A percentile compares a stretch with the other conserved stretches of the same genome.
Conservation (phyloP, 371 early-diverging fungal species). For the Mucor velutinosus region DNA sequence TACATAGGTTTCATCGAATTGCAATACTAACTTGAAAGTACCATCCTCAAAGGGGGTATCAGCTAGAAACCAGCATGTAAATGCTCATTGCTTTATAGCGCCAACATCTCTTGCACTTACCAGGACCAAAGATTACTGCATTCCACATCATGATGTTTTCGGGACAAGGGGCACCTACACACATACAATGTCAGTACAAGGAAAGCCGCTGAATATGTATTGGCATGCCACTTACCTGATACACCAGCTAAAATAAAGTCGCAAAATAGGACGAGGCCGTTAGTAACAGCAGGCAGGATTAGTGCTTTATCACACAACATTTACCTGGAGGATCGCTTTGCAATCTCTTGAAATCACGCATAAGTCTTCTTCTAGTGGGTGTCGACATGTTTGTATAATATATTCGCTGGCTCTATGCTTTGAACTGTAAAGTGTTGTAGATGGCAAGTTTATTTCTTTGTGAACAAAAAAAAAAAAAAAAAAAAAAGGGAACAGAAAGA, state of each 20-base stretch:
- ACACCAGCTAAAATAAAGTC: slow-evolving; percentile 40
- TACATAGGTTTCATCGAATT: slow-evolving; percentile 96
- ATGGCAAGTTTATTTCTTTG: neutral
- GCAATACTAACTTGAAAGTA: slow-evolving; percentile 95
- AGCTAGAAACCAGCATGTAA: slow-evolving; percentile 38
- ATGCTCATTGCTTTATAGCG: no score
- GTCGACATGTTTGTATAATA: slow-evolving; percentile 71
- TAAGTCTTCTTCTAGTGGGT: slow-evolving; percentile 82
- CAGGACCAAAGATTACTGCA: slow-evolving; percentile 98
- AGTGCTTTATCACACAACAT: neutral
- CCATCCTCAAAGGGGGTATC: slow-evolving; percentile 99
- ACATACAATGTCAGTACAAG: neutral
- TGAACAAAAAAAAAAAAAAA: neutral
- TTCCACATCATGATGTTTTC: slow-evolving; percentile 97
- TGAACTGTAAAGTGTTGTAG: neutral
- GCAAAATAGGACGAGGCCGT: no score
- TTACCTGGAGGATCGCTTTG: slow-evolving; percentile 92
- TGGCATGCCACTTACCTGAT: slow-evolving; percentile 34
- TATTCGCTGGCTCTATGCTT: neutral
- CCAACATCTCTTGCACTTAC: slow-evolving; percentile 37
- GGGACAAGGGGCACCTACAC: slow-evolving; percentile 89
- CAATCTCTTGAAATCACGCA: slow-evolving; percentile 97
- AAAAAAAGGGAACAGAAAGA: neutral
- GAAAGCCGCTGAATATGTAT: neutral
- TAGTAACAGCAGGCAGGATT: no score